Percentiles rank a stretch among this genome's conserved stretches.
Conservation (phyloP, 1,284 basidiomycete species). For the Trichosporon coremiiforme region DNA sequence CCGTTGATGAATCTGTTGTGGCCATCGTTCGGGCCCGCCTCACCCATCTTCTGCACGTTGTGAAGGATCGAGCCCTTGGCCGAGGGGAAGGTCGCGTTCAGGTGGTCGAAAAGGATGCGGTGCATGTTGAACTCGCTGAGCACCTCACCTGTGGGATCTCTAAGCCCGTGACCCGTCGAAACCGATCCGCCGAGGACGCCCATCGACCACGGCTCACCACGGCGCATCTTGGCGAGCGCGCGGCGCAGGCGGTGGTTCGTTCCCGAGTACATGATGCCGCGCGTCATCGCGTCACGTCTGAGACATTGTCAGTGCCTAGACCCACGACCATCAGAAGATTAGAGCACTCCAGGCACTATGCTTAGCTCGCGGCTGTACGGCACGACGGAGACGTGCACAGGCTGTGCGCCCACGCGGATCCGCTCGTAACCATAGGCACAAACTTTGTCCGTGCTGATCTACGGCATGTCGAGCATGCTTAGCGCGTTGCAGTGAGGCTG, state of each 20-base stretch:
- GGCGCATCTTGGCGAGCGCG: conserved; percentile 34
- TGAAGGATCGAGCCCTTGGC: background rate
- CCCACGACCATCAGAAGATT: background rate
- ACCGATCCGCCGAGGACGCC: conserved; percentile 43
- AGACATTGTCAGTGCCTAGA: background rate
- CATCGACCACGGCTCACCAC: conserved; percentile 37
- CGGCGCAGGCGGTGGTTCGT: conserved; percentile 37
- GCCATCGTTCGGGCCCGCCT: conserved; percentile 3
- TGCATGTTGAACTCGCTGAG: conserved; percentile 42
- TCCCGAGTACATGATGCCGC: conserved; percentile 26
- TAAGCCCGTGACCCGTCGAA: conserved; percentile 43
- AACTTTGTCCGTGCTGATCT: background rate
- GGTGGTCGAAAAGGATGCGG: conserved; percentile 44
- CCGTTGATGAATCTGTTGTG: conserved; percentile 42
- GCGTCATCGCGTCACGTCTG: conserved; percentile 18
- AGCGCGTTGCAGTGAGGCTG: too few species aligned
- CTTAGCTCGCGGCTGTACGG: background rate
- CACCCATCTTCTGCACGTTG: background rate
- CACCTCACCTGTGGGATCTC: conserved; percentile 17
- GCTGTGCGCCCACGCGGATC: background rate
- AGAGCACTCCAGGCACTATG: background rate
- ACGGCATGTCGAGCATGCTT: too few species aligned
- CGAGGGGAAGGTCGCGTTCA: conserved; percentile 44
- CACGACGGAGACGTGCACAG: background rate
- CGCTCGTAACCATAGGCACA: background rate